phyloP scores from a whole-genome alignment of 2,329 filamentous ascomycete species.

The Hymenoscyphus fructigenus region DNA sequence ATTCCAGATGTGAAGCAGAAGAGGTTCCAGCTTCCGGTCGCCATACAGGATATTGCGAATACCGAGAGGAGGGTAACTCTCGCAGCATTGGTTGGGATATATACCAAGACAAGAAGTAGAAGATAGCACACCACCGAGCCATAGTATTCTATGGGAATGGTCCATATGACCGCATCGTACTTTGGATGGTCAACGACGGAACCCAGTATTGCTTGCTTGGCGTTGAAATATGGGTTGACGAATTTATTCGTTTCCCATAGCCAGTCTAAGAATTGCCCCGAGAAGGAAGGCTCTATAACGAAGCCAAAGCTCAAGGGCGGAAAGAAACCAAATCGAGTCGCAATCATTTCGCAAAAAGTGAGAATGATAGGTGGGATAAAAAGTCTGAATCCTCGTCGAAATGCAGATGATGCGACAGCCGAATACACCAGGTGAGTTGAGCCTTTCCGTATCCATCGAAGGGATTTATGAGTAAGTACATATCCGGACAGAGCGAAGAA shows the following conservation, averaged over 20 bases:
- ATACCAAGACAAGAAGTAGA: conserved; percentile 20
- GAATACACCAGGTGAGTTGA: conserved; percentile 38
- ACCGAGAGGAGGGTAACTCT: conserved; percentile 23
- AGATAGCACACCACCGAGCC: conserved; percentile 41
- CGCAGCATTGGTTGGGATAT: conserved; percentile 15
- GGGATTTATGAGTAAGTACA: conserved; percentile 44
- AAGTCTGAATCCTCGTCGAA: conserved; percentile 46
- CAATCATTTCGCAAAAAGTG: conserved; percentile 38
- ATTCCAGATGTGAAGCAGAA: conserved; percentile 30
- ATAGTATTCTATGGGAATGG: conserved; percentile 48
- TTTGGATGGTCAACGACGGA: conserved; percentile 21
- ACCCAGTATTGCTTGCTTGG: conserved; percentile 20
- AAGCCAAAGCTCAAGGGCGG: conserved; percentile 38
- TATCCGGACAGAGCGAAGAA: conserved; percentile 52
- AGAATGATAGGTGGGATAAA: conserved; percentile 45
- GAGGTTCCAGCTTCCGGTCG: conserved; percentile 27
- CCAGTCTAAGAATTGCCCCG: conserved; percentile 28
- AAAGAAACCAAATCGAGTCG: conserved; percentile 25
- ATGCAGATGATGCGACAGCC: conserved; percentile 44
- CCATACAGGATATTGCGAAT: conserved; percentile 17
- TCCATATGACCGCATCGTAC: conserved; percentile 50
- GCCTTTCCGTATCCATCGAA: conserved; percentile 40
- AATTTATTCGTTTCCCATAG: conserved; percentile 24
- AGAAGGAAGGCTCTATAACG: conserved; percentile 28
- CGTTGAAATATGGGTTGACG: conserved; percentile 26